Evolutionary conservation across 2,329 filamentous ascomycete species (phyloP), one percentile per base, ranked within the genome.

Genomic region (Nothomitra cinnamomea): DNA sequence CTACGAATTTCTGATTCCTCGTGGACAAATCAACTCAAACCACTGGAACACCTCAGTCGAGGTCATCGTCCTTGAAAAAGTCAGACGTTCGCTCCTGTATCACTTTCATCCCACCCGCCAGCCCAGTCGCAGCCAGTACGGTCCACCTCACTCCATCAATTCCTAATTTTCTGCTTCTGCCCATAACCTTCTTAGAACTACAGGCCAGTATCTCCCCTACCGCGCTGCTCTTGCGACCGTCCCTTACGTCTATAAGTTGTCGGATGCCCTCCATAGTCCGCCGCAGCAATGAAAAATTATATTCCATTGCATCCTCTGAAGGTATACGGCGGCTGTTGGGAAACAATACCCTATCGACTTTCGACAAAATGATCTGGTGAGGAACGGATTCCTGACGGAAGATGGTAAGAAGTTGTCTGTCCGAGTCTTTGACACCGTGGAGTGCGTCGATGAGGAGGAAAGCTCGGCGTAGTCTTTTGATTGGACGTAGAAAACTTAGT

Each of bases 361-460:
- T 86, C 5, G 74, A 77, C n/a, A 85, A 61, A 15, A 87, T 68
- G 15, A 86, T 67, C 62, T 85, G 81, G 62, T 80, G 78, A 0
- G 77, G 70, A 15, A 85, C 73, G 1, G 73, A 74, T n/a, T 72
- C 68, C 47, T 72, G 58, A 15, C 75, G 69, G 49, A 86, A 70
- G 21, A 78, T 64, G 3, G 69, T 66, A 6, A 87, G 66, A 19
- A 85, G 67, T 40, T 75, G 67, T 28, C 70, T 58, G 61, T 87
- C 82, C 2, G 67, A 73, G n/a, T 66, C 61, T 62, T 84, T 85
- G 45, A 83, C 61, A 1, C 82, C 81, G 60, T 83, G 79, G 24
- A 73, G 64, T 1, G 77, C 70, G 63, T 85, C 80, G 1, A 86
- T 67, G 1, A 86, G 71, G 38, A 87, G 65, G 60, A 83, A 86